Base-by-base conservation (phyloP, 2,329 filamentous ascomycete genomes). In the Sclerotinia nivalis region DNA sequence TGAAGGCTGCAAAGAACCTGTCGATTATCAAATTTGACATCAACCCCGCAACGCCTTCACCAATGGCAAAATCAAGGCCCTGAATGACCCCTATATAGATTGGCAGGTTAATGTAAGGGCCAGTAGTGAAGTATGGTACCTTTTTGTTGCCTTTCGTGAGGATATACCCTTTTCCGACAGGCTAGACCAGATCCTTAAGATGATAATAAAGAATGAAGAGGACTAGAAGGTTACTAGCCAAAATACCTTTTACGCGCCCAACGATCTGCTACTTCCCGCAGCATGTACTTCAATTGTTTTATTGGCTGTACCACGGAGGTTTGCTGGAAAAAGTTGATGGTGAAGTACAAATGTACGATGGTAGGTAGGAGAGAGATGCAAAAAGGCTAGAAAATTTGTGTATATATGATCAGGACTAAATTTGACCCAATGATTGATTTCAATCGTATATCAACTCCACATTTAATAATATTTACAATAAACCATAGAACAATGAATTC, bases 251-350 rank as follows among this genome's bases (percentile, higher is more conserved):
- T 81, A 69, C 81, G 79, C 76, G 81, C 82, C 82, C 82, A 83
- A 76, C 80, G 78, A 76, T 83, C 85, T 75, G 82, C 85, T 73
- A 83, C 82, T 77, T 85, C 77, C 74, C 85, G 83, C 81, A 79
- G 84, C 85, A 87, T 87, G 79, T 81, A 84, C 79, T 77, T 56
- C 28, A 20, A 64, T 66, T 55, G 25, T 45, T 56, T 25, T 65
- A 31, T 69, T 37, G 55, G 12, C 37, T 69, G 58, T 50, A 40
- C 52, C 28, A 50, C 40, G 37, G 40, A 69, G n/a, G 31, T 15
- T 28, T 52, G 31, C 47, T 52, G 47, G 15, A 64, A 40, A 40
- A 8, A 8, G 31, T 25, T 52, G 34, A 18, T 40, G 45, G 34
- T 52, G 45, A 50, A 18, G 20, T 49, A 50, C 28, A 12, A 31